These are phyloP conservation scores for Cladorrhinum sp. DNA, from an alignment of 2,329 filamentous ascomycete genomes.

Conservation along the genomic window DNA sequence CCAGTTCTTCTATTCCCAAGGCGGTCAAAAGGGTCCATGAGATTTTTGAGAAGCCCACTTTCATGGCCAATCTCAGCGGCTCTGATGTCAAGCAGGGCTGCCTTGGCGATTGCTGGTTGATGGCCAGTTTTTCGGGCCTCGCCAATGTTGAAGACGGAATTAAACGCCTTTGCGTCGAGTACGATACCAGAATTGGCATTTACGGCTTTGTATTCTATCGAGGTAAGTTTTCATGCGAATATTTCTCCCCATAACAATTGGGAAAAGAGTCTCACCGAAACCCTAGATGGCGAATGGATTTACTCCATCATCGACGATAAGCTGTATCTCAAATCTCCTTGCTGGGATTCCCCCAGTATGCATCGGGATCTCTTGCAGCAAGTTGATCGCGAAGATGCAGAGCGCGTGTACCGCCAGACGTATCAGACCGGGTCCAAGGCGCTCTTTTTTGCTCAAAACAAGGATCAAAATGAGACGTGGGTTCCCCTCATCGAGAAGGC, in stretches of 20 bases:
- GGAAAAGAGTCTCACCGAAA: conserved; percentile 6
- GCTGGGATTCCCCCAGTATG: conserved; percentile 75
- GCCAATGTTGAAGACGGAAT: conserved; percentile 70
- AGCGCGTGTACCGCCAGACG: conserved; percentile 60
- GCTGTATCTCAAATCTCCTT: conserved; percentile 76
- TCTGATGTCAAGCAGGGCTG: conserved; percentile 75
- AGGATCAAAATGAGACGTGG: conserved; percentile 75
- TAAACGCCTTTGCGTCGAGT: conserved; percentile 70
- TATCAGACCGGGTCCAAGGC: conserved; percentile 73
- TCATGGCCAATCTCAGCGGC: conserved; percentile 62
- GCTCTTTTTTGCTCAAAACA: conserved; percentile 73
- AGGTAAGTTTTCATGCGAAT: conserved; percentile 44
- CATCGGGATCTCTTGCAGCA: conserved; percentile 73
- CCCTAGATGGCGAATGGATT: conserved; percentile 80
- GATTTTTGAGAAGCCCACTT: conserved; percentile 71
- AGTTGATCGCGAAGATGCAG: conserved; percentile 67
- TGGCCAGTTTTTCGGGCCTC: conserved; percentile 73
- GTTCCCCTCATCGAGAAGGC: conserved; percentile 75
- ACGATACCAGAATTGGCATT: conserved; percentile 72
- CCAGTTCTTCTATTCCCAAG: conserved; percentile 57
- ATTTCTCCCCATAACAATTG: neutral
- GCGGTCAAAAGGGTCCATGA: conserved; percentile 73
- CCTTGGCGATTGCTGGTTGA: conserved; percentile 80
- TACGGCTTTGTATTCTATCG: conserved; percentile 88
- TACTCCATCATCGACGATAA: conserved; percentile 91